Base-by-base conservation (phyloP, 176 grass and related monocot species). In the Aegilops bicornis region DNA sequence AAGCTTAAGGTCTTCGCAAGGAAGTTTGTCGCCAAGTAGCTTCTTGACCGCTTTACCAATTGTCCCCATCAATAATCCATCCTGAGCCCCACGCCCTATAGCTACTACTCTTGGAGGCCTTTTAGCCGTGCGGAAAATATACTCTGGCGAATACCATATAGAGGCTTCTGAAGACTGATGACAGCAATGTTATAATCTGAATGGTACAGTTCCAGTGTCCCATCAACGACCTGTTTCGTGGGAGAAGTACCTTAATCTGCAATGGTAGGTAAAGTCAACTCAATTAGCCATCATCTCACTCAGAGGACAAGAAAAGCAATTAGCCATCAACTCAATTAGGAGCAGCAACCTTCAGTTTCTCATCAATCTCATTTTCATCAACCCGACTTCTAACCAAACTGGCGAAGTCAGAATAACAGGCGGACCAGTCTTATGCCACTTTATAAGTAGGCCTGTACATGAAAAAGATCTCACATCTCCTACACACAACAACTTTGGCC, bases 141-240 rank as follows among this genome's bases (percentile, higher is more conserved):
- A 13, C 6, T 43, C 32, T 10, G 35, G 50, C 50, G 20, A 71
- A 71, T 42, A 62, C 64, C 23, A 32, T 2, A 20, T 12, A 86
- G 60, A 62, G 0, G 2, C 11, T 43, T 30, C 2, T 66, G 27
- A 19, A 62, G 4, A 86, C 84, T 72, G 65, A 86, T 37, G 71
- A 79, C 23, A 72, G 76, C 76, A 60, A 86, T 86, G 29, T 86
- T 86, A 60, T 86, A 86, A 10, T 79, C 25, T 20, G 79, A 60
- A 68, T 79, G 14, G 69, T 61, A 79, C 5, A 37, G 22, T 79
- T 86, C 84, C 48, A 86, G 13, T 86, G 6, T 86, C 23, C 84
- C 84, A 31, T 1, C 9, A 7, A 7, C 1, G 29, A 6, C 73
- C 54, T 79, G 64, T 22, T 79, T 69, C 0, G 64, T 42, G 84